Evolutionary conservation across 768 basidiomycete species (phyloP), one percentile per base, ranked within the genome.

Genomic region (Hydnum rufescens): DNA sequence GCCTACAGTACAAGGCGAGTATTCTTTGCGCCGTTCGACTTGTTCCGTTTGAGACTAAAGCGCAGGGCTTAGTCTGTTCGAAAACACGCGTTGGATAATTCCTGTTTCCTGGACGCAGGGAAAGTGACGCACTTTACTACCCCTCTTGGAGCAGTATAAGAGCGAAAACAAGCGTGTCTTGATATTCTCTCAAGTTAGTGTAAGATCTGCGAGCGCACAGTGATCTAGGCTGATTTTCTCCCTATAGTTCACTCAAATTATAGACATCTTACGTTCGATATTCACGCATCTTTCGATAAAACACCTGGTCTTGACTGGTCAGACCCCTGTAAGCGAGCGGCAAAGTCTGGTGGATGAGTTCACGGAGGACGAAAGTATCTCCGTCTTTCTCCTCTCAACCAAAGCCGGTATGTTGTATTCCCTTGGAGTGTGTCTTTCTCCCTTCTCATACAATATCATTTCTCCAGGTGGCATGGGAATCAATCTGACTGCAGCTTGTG

Each of bases 321-420:
- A 82, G 49, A 99, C 95, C 1, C 77, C 85, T 44, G 95, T 97
- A 25, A 89, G 92, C 60, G 78, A 89, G 47, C 78, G 93, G 16
- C 95, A 97, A 63, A 77, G 82, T 3, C 65, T 97, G 6, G 93
- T 97, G 0, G 95, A 99, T 61, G 88, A 95, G 63, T 97, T 95
- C 65, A 90, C 84, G 6, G 80, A 69, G 55, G 82, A 95, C 60
- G 74, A 78, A 32, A 72, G 76, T 18, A 93, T 99, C 58, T 72
- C 80, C 8, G 80, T 95, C 36, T 97, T 97, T 65, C 71, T 93
- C 5, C 70, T 90, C 2, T 90, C 89, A 2, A 92, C 89, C 0
- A 89, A 88, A 66, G 90, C 90, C 3, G 90, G 52, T 53, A 28
- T 18, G 42, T 25, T 22, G n/a, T n/a, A n/a, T n/a, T n/a, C n/a